These are phyloP conservation scores for Dictyostelium firmibasis DNA, from an alignment of 78 protist species.

Conservation along the genomic window DNA sequence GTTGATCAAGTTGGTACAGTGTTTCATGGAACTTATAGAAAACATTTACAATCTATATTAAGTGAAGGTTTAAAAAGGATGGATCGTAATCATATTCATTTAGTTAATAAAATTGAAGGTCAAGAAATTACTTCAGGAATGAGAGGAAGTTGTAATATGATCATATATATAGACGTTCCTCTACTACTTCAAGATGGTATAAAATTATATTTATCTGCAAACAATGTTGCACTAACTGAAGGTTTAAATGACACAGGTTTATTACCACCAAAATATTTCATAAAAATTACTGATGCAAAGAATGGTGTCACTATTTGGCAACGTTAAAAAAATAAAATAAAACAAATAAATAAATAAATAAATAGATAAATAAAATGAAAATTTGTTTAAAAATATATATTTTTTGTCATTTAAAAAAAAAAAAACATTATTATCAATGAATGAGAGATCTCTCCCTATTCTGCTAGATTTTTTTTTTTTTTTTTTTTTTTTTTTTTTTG, in stretches of 20 bases:
- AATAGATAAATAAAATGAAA: too few species aligned
- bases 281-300: conserved; percentile 24
- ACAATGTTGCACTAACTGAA: conserved; percentile 38
- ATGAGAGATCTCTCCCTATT: too few species aligned
- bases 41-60: conserved; percentile 42
- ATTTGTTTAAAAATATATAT: too few species aligned
- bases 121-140: conserved; percentile 34
- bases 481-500: too few species aligned
- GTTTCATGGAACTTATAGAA: conserved; percentile 54
- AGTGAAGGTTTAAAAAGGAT: conserved; percentile 30
- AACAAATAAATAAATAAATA: not conserved
- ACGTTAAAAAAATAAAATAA: not conserved
- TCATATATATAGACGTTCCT: conserved; percentile 8
- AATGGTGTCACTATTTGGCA: not conserved
- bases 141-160: conserved; percentile 21
- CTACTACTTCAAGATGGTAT: conserved; percentile 20
- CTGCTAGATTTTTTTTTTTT: too few species aligned
- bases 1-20: not conserved
- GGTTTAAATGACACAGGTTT: conserved; percentile 14
- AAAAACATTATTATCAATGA: not conserved
- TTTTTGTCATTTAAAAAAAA: too few species aligned
- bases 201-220: conserved; percentile 7
- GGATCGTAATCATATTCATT: conserved; percentile 65
- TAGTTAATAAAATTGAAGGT: conserved; percentile 5
- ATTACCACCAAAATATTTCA: conserved; percentile 30